phyloP scores from a whole-genome alignment of 306 rosid species.

The Pachyrhizus erosus region DNA sequence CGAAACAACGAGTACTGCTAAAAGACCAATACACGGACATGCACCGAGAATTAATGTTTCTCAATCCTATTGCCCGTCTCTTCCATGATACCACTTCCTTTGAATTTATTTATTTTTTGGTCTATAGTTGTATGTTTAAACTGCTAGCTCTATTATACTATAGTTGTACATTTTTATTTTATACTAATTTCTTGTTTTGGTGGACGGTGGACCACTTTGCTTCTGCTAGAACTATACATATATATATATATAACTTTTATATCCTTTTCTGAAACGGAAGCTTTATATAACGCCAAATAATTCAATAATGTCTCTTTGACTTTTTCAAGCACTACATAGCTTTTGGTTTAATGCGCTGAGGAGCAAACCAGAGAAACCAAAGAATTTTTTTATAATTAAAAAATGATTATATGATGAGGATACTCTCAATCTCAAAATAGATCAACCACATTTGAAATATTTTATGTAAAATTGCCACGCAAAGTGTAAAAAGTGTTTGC shows the following conservation, averaged over 20 bases:
- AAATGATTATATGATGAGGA: background rate
- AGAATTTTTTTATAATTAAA: background rate
- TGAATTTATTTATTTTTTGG: too few species aligned
- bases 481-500: background rate
- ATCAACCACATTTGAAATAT: background rate
- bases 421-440: background rate
- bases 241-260: background rate
- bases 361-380: background rate
- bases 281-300: slow-evolving; percentile 1
- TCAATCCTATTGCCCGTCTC: too few species aligned
- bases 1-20: too few species aligned
- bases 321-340: background rate
- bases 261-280: slow-evolving; percentile 3
- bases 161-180: too few species aligned
- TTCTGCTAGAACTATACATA: background rate
- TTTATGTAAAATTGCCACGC: background rate
- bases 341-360: background rate
- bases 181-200: background rate
- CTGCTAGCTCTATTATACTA: too few species aligned
- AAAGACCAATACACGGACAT: too few species aligned
- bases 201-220: background rate
- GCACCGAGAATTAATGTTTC: too few species aligned
- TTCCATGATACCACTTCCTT: too few species aligned
- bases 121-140: too few species aligned
- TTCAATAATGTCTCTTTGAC: background rate